Evolutionary conservation across 1,284 basidiomycete species (phyloP).

Genomic region (Cutaneotrichosporon spelunceum): DNA sequence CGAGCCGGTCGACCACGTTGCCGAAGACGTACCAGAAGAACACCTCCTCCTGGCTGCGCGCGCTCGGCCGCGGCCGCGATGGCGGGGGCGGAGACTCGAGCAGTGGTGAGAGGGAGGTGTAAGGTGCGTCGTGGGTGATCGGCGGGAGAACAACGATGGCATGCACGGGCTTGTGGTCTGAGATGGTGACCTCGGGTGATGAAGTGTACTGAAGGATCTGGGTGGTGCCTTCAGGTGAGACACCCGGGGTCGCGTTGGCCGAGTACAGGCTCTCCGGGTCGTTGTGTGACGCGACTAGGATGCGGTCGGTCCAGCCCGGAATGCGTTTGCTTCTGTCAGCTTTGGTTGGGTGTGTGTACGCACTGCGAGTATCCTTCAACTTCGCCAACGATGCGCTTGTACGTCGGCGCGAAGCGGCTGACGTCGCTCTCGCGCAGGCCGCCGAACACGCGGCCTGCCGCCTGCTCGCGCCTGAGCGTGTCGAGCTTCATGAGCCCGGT

Average conservation of each 20-base stretch:
- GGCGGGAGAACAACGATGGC: slow-evolving; percentile 41
- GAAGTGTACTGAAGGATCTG: slow-evolving; percentile 40
- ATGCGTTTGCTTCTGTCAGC: slow-evolving; percentile 60
- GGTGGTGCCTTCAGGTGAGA: slow-evolving; percentile 31
- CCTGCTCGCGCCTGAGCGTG: slow-evolving; percentile 65
- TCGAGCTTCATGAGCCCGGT: slow-evolving; percentile 70
- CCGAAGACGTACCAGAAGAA: slow-evolving; percentile 33
- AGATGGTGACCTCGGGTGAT: slow-evolving; percentile 43
- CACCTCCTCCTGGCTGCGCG: slow-evolving; percentile 28
- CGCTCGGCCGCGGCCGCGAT: slow-evolving; percentile 27
- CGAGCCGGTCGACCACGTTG: slow-evolving; percentile 33
- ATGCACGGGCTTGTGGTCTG: slow-evolving; percentile 53
- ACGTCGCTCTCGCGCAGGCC: slow-evolving; percentile 77
- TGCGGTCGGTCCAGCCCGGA: slow-evolving; percentile 93
- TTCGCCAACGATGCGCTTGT: slow-evolving; percentile 77
- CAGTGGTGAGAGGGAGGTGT: slow-evolving; percentile 37
- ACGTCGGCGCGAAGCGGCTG: slow-evolving; percentile 79
- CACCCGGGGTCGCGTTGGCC: slow-evolving; percentile 21
- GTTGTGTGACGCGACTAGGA: slow-evolving; percentile 78
- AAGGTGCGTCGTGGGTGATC: slow-evolving; percentile 26
- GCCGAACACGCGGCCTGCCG: slow-evolving; percentile 63
- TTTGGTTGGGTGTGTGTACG: slow-evolving; percentile 31
- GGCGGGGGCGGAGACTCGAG: slow-evolving; percentile 34
- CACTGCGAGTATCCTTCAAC: slow-evolving; percentile 72
- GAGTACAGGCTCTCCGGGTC: slow-evolving; percentile 53